Percentiles rank a stretch among this genome's conserved stretches.
These are phyloP conservation scores for Phascolomyces articulosus DNA, from an alignment of 371 early-diverging fungal species.

Conservation along the genomic window DNA sequence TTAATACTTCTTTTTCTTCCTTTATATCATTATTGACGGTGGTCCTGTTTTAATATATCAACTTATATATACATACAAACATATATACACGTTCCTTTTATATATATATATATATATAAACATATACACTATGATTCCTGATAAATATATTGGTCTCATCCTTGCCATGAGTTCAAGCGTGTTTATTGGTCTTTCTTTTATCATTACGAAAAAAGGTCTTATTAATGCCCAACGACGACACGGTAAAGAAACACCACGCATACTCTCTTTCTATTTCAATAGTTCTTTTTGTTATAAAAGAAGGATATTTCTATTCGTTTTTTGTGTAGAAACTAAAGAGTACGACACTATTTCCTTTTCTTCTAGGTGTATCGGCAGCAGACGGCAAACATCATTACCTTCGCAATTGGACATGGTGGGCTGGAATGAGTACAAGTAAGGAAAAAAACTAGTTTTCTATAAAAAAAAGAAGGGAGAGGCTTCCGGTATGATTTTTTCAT, in stretches of 20 bases:
- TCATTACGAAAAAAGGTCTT: conserved; percentile 86
- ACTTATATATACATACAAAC: too few relatives aligned
- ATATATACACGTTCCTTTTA: not conserved
- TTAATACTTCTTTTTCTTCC: too few relatives aligned
- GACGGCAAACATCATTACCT: conserved; percentile 76
- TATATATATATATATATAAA: not conserved
- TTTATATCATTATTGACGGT: too few relatives aligned
- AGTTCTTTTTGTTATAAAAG: too few relatives aligned
- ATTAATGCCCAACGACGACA: conserved; percentile 18
- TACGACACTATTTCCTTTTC: too few relatives aligned
- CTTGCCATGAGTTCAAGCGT: conserved; percentile 81
- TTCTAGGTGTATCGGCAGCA: conserved; percentile 61
- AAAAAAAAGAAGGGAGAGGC: not conserved
- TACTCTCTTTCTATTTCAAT: too few relatives aligned
- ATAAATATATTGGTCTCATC: conserved; percentile 84
- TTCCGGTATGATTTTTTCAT: too few relatives aligned
- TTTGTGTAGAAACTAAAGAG: too few relatives aligned
- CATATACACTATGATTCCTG: conserved; percentile 53
- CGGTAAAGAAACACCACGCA: too few relatives aligned
- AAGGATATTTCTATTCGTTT: too few relatives aligned
- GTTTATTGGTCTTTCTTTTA: conserved; percentile 83
- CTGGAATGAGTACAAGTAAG: conserved; percentile 83
- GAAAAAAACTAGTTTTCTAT: not conserved
- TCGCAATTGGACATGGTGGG: conserved; percentile 88
- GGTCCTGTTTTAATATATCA: too few relatives aligned